Conservation (phyloP, 495 filamentous ascomycete genomes). For the Podospora pseudoanserina region DNA sequence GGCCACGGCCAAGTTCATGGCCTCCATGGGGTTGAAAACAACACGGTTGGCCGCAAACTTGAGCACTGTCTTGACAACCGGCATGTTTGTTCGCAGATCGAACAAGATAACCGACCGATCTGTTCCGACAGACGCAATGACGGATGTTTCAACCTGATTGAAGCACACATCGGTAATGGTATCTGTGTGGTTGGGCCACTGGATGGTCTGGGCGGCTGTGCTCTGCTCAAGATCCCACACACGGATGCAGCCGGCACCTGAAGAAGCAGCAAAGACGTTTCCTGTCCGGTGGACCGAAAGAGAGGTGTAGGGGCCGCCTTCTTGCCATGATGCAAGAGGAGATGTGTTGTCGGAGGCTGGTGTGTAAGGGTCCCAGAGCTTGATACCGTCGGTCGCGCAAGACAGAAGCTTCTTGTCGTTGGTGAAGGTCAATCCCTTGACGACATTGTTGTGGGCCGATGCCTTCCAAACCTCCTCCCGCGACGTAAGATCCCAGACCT, state of each 20-base stretch:
- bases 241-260: slow-evolving; percentile 78
- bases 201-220: slow-evolving; percentile 70
- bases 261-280: slow-evolving; percentile 71
- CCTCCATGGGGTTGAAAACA: slow-evolving; percentile 84
- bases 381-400: slow-evolving; percentile 83
- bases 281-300: slow-evolving; percentile 73
- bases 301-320: slow-evolving; percentile 75
- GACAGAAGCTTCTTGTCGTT: slow-evolving; percentile 80
- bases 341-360: slow-evolving; percentile 50
- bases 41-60: slow-evolving; percentile 80
- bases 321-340: slow-evolving; percentile 78
- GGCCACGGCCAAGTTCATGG: slow-evolving; percentile 38
- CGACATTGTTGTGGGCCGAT: slow-evolving; percentile 74
- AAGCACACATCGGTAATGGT: slow-evolving; percentile 89
- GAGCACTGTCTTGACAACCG: slow-evolving; percentile 73
- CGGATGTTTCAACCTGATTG: slow-evolving; percentile 90
- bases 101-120: slow-evolving; percentile 80
- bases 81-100: slow-evolving; percentile 73
- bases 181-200: slow-evolving; percentile 83
- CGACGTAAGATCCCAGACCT: slow-evolving; percentile 86
- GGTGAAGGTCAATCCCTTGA: slow-evolving; percentile 89
- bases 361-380: slow-evolving; percentile 87
- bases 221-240: slow-evolving; percentile 70
- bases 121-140: slow-evolving; percentile 76
- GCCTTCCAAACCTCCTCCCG: slow-evolving; percentile 76